Conservation (phyloP, 805 yeast species). For the Millerago galiae region DNA sequence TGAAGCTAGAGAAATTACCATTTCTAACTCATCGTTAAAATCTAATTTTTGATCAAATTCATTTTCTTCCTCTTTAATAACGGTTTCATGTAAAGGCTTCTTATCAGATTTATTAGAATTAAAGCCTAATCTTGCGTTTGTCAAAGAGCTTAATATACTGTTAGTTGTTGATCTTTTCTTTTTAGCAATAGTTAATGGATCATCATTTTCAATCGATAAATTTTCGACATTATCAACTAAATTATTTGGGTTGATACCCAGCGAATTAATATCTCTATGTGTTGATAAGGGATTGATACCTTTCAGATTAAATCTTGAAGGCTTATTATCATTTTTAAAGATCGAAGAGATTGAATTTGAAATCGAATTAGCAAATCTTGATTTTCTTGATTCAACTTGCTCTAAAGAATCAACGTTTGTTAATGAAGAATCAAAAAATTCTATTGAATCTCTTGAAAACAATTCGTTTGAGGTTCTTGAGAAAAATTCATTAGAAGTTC, state of each 20-base stretch:
- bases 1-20: constrained; percentile 21
- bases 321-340: constrained; percentile 17
- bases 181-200: constrained; percentile 1
- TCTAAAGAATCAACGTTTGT: constrained; percentile 5
- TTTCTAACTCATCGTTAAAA: constrained; percentile 19
- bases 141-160: constrained; percentile 18
- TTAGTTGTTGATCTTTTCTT: constrained; percentile 17
- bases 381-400: constrained; percentile 17
- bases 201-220: constrained; percentile 6
- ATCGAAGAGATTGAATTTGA: constrained; percentile 21
- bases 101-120: constrained; percentile 5
- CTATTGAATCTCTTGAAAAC: constrained; percentile 9
- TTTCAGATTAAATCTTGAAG: constrained; percentile 30
- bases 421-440: constrained; percentile 7
- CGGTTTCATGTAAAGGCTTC: constrained; percentile 6
- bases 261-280: constrained; percentile 15
- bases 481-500: constrained; percentile 28
- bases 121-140: constrained; percentile 20
- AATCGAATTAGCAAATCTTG: constrained; percentile 13
- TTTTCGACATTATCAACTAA: constrained; percentile 16
- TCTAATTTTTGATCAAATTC: constrained; percentile 4
- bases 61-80: constrained; percentile 8
- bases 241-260: constrained; percentile 8
- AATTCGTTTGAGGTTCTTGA: constrained; percentile 28
- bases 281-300: constrained; percentile 26